Conservation (phyloP, 176 grass and related monocot genomes). For the Neostapfia colusana region DNA sequence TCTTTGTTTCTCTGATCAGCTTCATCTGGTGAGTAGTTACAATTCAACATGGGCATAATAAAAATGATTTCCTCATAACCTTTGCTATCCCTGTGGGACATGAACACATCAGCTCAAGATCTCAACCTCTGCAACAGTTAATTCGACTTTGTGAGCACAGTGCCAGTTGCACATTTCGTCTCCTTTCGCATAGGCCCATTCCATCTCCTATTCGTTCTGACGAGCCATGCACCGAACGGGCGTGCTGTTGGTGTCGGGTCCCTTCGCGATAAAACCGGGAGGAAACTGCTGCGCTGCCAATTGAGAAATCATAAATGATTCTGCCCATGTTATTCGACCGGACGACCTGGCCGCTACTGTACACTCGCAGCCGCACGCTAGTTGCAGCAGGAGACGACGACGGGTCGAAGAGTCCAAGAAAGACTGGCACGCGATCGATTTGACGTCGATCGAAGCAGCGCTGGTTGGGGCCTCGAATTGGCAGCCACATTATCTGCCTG, state of each 20-base stretch:
- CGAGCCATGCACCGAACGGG: slow-evolving; percentile 7
- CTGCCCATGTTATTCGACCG: slow-evolving; percentile 35
- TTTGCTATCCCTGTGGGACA: not conserved
- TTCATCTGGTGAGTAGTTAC: not conserved
- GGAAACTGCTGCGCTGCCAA: slow-evolving; percentile 9
- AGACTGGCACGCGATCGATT: not conserved
- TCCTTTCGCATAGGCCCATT: not conserved
- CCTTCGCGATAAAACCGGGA: slow-evolving; percentile 18
- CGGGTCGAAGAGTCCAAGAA: slow-evolving; percentile 18
- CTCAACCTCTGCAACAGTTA: not conserved
- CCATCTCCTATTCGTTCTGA: not conserved
- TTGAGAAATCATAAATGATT: slow-evolving; percentile 15
- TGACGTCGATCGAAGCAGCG: not conserved
- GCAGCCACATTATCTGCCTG: slow-evolving; percentile 7
- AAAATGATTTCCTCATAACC: not conserved
- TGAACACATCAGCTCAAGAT: not conserved
- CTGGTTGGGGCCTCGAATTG: slow-evolving; percentile 4
- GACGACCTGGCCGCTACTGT: not conserved
- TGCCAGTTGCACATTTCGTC: not conserved
- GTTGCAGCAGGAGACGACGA: not conserved
- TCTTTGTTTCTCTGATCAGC: too few species aligned
- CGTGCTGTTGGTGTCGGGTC: not conserved
- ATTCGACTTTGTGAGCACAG: not conserved
- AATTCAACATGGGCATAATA: not conserved
- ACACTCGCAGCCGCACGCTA: slow-evolving; percentile 1